A percentile compares a stretch with the other conserved stretches of the same genome.
Conservation (phyloP, 345 rosid genomes). For the Cardamine occulta region DNA sequence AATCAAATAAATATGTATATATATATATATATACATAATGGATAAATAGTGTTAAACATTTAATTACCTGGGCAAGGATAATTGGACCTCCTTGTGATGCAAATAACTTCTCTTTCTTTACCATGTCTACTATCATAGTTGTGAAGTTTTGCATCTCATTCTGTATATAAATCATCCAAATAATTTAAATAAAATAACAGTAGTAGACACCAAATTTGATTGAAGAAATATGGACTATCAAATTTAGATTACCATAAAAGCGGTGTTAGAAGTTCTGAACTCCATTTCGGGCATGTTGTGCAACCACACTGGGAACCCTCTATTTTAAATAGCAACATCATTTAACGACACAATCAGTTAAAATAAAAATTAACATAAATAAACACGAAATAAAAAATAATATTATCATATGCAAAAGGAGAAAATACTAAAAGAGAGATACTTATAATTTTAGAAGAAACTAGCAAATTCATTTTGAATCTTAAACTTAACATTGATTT, state of each 20-base stretch:
- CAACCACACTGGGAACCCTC: slow-evolving; percentile 76
- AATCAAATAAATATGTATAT: background rate
- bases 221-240: background rate
- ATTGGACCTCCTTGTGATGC: slow-evolving; percentile 87
- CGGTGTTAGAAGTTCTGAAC: slow-evolving; percentile 55
- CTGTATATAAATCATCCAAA: slow-evolving; percentile 24
- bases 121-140: slow-evolving; percentile 60
- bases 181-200: background rate
- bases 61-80: slow-evolving; percentile 62
- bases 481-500: background rate
- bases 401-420: too few relatives aligned
- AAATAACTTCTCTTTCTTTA: slow-evolving; percentile 59
- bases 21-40: background rate
- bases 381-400: background rate
- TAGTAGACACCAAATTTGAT: background rate
- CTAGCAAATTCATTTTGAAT: too few relatives aligned
- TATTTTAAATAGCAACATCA: background rate
- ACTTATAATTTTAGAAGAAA: too few relatives aligned
- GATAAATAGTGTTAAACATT: slow-evolving; percentile 38
- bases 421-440: background rate
- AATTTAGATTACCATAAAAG: slow-evolving; percentile 51
- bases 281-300: slow-evolving; percentile 54
- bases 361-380: background rate
- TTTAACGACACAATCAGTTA: background rate
- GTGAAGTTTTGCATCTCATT: slow-evolving; percentile 80